Evolutionary conservation across 2,329 filamentous ascomycete species (phyloP).

Genomic region (Cladosporium oxysporum): DNA sequence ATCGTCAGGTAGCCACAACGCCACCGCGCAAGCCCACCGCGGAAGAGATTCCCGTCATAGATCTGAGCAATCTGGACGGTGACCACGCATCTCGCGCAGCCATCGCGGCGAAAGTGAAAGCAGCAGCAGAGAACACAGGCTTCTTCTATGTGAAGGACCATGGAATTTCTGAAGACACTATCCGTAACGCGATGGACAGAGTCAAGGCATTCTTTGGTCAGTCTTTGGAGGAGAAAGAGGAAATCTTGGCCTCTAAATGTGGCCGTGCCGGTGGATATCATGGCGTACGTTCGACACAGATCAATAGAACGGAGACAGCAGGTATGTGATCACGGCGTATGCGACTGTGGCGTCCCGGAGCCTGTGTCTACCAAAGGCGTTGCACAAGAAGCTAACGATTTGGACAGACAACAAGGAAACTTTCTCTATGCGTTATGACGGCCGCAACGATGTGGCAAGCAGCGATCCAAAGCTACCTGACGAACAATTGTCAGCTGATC

Average conservation of each 20-base stretch:
- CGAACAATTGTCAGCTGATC: neutral
- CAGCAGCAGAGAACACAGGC: slow-evolving; percentile 51
- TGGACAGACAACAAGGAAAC: slow-evolving; percentile 2
- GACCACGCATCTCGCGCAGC: slow-evolving; percentile 3
- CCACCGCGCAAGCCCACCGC: slow-evolving; percentile 5
- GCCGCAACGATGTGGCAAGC: neutral
- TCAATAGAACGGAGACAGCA: slow-evolving; percentile 53
- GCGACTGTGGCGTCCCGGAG: neutral
- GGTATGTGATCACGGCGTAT: slow-evolving; percentile 62
- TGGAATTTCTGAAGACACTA: slow-evolving; percentile 57
- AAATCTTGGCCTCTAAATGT: slow-evolving; percentile 66
- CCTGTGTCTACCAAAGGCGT: neutral
- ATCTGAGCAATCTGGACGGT: slow-evolving; percentile 5
- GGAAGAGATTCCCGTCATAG: slow-evolving; percentile 1
- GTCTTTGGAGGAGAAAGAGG: slow-evolving; percentile 53
- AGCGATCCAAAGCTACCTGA: neutral
- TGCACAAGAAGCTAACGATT: neutral
- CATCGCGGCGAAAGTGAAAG: slow-evolving; percentile 1
- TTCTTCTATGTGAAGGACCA: slow-evolving; percentile 89
- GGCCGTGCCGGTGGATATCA: slow-evolving; percentile 61
- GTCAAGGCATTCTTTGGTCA: slow-evolving; percentile 34
- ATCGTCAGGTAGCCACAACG: slow-evolving; percentile 4
- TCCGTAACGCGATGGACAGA: neutral
- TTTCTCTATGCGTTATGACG: slow-evolving; percentile 6
- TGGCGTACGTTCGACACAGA: slow-evolving; percentile 77